A percentile compares a stretch with the other conserved stretches of the same genome.
These are phyloP conservation scores for Collariella sp. DNA, from an alignment of 495 filamentous ascomycete genomes.

Conservation along the genomic window DNA sequence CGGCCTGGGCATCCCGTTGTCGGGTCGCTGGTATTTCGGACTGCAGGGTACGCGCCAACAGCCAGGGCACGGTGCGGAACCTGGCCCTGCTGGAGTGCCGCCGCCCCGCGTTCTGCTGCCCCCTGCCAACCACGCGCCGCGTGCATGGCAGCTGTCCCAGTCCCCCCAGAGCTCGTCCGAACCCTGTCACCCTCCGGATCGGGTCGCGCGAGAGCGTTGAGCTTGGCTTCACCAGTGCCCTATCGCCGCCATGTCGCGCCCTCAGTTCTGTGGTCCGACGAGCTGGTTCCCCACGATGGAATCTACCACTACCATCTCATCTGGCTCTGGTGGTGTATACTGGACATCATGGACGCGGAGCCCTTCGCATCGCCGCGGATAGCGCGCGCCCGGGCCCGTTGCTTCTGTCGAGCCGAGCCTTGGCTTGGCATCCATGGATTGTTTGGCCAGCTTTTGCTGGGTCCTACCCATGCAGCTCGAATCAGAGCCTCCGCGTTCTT, in stretches of 20 bases:
- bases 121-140: slow-evolving; percentile 5
- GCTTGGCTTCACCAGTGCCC: no score
- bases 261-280: no score
- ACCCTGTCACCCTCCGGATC: neutral
- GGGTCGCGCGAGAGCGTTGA: no score
- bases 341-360: neutral
- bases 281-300: no score
- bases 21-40: slow-evolving; percentile 4
- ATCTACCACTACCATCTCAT: no score
- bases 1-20: slow-evolving; percentile 2
- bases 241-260: no score
- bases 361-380: no score
- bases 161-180: neutral
- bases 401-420: slow-evolving; percentile 1
- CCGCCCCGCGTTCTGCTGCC: neutral
- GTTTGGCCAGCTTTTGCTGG: neutral
- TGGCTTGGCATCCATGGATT: slow-evolving; percentile 3
- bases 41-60: no score
- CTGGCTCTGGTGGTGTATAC: neutral
- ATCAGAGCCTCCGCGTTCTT: neutral
- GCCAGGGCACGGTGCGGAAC: slow-evolving; percentile 8
- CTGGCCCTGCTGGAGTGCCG: neutral
- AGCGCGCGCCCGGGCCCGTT: neutral
- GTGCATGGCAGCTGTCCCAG: slow-evolving; percentile 2
- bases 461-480: neutral